phyloP scores from a whole-genome alignment of 148 eudicot species.

The Rheum nobile region DNA sequence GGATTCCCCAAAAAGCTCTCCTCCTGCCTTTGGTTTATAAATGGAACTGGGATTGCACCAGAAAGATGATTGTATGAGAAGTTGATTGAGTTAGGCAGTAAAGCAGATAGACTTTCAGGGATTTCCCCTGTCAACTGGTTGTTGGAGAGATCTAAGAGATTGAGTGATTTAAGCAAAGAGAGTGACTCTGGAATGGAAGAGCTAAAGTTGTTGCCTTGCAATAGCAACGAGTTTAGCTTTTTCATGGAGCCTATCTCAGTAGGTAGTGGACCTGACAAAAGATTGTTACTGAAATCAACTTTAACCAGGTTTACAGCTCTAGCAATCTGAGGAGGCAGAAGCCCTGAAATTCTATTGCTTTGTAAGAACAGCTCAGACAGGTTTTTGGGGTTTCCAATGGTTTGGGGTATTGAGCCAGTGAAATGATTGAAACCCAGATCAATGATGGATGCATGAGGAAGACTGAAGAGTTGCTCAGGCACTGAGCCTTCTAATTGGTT shows the following conservation, averaged over 20 bases:
- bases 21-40: slow-evolving; percentile 45
- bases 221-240: slow-evolving; percentile 44
- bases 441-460: slow-evolving; percentile 62
- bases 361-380: slow-evolving; percentile 65
- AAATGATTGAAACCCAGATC: slow-evolving; percentile 56
- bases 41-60: slow-evolving; percentile 63
- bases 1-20: slow-evolving; percentile 77
- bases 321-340: slow-evolving; percentile 58
- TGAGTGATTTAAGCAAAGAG: slow-evolving; percentile 46
- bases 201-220: slow-evolving; percentile 57
- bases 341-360: slow-evolving; percentile 62
- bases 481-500: slow-evolving; percentile 47
- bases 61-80: slow-evolving; percentile 59
- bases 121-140: slow-evolving; percentile 57
- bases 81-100: slow-evolving; percentile 70
- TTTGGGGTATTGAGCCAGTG: slow-evolving; percentile 38
- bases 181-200: slow-evolving; percentile 71
- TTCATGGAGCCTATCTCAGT: slow-evolving; percentile 49
- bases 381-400: slow-evolving; percentile 47
- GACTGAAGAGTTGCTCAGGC: slow-evolving; percentile 49
- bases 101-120: slow-evolving; percentile 44
- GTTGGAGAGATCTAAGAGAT: slow-evolving; percentile 70
- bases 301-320: slow-evolving; percentile 52
- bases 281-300: slow-evolving; percentile 72
- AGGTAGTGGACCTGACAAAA: slow-evolving; percentile 67